Conservation (phyloP, 176 grass and related monocot genomes). For the Carex pumila region DNA sequence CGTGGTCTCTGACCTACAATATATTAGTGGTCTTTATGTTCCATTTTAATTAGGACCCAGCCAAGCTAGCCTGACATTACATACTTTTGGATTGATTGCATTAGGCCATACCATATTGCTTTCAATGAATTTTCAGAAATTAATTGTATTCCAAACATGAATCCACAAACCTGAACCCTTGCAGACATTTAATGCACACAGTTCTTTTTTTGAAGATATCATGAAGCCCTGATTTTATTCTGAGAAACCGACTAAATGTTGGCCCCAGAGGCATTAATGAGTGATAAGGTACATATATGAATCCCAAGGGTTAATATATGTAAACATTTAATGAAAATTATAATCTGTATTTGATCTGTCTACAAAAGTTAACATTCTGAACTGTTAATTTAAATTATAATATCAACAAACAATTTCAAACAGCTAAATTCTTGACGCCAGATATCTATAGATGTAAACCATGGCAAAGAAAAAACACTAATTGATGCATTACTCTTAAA, state of each 20-base stretch:
- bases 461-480: background rate
- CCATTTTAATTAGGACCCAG: constrained; percentile 4
- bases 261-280: background rate
- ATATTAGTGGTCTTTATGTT: constrained; percentile 4
- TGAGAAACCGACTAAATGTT: constrained; percentile 1
- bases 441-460: background rate
- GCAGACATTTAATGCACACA: background rate
- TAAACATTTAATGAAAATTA: background rate
- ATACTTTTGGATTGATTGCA: constrained; percentile 10
- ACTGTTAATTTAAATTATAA: background rate
- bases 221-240: background rate
- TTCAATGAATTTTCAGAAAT: constrained; percentile 13
- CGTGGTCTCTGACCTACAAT: background rate
- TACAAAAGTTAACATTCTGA: background rate
- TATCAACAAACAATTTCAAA: background rate
- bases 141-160: constrained; percentile 12
- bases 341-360: background rate
- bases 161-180: background rate
- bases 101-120: constrained; percentile 11
- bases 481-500: background rate
- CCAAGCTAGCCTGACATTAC: constrained; percentile 1
- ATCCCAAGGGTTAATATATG: background rate
- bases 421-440: background rate
- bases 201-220: background rate
- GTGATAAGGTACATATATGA: background rate